Evolutionary conservation across 805 yeast genomes (phyloP).

Genomic region (Zygoascus tannicola): DNA sequence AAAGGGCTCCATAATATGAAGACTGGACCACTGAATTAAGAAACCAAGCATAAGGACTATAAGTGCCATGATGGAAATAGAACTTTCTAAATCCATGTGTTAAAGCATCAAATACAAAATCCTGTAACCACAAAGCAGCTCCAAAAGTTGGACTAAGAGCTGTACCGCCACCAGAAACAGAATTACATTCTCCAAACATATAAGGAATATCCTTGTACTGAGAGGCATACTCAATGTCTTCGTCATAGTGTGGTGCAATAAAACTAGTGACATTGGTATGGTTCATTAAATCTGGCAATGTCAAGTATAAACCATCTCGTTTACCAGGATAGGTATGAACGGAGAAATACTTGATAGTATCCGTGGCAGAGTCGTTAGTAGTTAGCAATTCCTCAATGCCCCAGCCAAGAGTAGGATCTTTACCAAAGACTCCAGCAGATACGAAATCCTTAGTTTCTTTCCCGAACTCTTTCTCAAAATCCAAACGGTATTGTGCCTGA

Average conservation of each 20-base stretch:
- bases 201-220: not conserved
- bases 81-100: not conserved
- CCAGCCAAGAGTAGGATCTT: constrained; percentile 1
- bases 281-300: constrained; percentile 1
- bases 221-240: not conserved
- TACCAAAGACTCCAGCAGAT: constrained; percentile 2
- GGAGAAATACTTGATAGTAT: not conserved
- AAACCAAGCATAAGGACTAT: not conserved
- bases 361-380: not conserved
- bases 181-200: not conserved
- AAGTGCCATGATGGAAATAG: not conserved
- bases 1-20: not conserved
- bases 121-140: constrained; percentile 1
- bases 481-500: not conserved
- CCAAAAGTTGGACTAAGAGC: not conserved
- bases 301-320: not conserved
- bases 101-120: not conserved
- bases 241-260: not conserved
- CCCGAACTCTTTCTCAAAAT: not conserved
- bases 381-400: not conserved
- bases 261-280: not conserved
- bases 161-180: not conserved
- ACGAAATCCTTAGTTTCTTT: not conserved
- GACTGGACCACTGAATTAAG: not conserved
- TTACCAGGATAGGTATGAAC: not conserved